Conservation (phyloP, 805 yeast genomes). For the Saturnispora gosingensis region DNA sequence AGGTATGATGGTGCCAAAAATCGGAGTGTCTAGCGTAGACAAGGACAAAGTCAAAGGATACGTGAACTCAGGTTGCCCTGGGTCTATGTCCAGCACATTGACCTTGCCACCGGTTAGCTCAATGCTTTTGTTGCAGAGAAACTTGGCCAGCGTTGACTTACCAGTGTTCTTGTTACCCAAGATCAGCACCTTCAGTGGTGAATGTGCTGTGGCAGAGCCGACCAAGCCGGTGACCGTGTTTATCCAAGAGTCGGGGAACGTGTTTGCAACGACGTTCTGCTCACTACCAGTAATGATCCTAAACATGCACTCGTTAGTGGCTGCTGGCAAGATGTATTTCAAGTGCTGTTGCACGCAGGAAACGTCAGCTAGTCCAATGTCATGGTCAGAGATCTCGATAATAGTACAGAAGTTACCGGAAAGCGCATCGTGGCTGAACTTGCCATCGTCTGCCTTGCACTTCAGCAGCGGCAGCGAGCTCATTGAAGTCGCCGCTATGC, state of each 20-base stretch:
- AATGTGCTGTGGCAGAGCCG: background rate
- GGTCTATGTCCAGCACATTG: conserved; percentile 67
- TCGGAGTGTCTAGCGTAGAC: conserved; percentile 25
- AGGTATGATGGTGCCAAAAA: conserved; percentile 29
- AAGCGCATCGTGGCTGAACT: conserved; percentile 9
- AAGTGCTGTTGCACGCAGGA: conserved; percentile 37
- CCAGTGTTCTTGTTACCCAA: conserved; percentile 73
- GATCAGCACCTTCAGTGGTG: conserved; percentile 28
- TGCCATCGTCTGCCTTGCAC: conserved; percentile 19
- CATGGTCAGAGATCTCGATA: conserved; percentile 28
- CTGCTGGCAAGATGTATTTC: conserved; percentile 32
- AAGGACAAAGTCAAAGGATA: conserved; percentile 64
- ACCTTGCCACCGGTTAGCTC: conserved; percentile 18
- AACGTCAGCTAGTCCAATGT: conserved; percentile 38
- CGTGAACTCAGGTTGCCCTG: conserved; percentile 80
- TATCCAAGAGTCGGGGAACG: conserved; percentile 23
- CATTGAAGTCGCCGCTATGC: conserved; percentile 29
- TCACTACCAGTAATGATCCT: conserved; percentile 20
- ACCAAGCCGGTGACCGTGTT: conserved; percentile 12
- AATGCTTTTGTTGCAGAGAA: conserved; percentile 42
- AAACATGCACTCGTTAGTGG: conserved; percentile 28
- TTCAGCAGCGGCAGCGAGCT: conserved; percentile 34
- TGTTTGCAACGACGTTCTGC: conserved; percentile 23
- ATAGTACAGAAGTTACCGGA: conserved; percentile 32
- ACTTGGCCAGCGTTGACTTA: conserved; percentile 60